phyloP scores from a whole-genome alignment of 805 yeast species.

The Debaryomyces prosopidis region DNA sequence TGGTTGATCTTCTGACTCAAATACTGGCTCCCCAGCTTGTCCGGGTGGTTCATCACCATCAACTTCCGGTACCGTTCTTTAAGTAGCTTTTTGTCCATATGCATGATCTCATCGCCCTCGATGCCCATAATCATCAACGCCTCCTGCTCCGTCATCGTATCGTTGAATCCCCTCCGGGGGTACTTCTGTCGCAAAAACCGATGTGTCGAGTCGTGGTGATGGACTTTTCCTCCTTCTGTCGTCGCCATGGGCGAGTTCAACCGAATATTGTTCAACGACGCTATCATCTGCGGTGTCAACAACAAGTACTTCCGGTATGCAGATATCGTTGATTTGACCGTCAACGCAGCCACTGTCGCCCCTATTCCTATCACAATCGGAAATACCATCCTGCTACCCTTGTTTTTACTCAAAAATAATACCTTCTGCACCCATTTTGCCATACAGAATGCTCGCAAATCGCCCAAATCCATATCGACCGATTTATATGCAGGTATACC shows the following conservation, averaged over 20 bases:
- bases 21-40: conserved; percentile 40
- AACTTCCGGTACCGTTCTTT: conserved; percentile 37
- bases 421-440: too few relatives aligned
- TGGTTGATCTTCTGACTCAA: conserved; percentile 43
- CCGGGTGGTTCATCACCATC: conserved; percentile 46
- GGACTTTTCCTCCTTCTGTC: conserved; percentile 10
- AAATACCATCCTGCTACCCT: conserved; percentile 27
- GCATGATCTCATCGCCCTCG: conserved; percentile 39
- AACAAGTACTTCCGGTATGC: conserved; percentile 29
- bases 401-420: too few relatives aligned
- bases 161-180: conserved; percentile 33
- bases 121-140: conserved; percentile 43
- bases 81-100: conserved; percentile 35
- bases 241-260: neutral
- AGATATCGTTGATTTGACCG: conserved; percentile 32
- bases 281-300: conserved; percentile 36
- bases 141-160: conserved; percentile 44
- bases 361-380: conserved; percentile 60
- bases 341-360: conserved; percentile 51
- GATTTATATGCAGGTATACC: too few relatives aligned
- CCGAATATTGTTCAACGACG: conserved; percentile 30
- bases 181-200: conserved; percentile 21
- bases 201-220: conserved; percentile 13
- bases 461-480: too few relatives aligned
- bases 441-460: too few relatives aligned